Evolutionary conservation across 306 rosid species (phyloP).

Genomic region (Glycine tomentella): DNA sequence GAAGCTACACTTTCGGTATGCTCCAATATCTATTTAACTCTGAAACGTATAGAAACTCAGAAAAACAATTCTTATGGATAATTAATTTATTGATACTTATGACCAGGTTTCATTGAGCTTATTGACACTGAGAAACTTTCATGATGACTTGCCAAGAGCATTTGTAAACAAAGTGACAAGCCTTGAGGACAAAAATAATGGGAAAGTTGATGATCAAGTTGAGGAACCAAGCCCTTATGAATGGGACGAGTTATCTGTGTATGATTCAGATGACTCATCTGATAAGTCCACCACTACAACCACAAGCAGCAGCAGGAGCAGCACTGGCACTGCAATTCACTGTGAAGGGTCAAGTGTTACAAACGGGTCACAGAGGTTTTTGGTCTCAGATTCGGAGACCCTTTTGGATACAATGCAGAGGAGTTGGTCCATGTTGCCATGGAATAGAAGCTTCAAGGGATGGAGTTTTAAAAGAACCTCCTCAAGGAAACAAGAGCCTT

Average conservation of each 20-base stretch:
- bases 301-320: not conserved
- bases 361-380: not conserved
- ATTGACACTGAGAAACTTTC: not conserved
- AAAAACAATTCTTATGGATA: not conserved
- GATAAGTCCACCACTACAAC: not conserved
- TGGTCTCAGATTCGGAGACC: not conserved
- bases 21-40: no score
- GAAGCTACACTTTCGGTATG: conserved; percentile 3
- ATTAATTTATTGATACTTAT: not conserved
- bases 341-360: no score
- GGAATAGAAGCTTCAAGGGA: conserved; percentile 13
- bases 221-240: not conserved
- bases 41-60: no score
- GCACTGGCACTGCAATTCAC: not conserved
- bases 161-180: not conserved
- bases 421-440: conserved; percentile 9
- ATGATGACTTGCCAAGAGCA: not conserved
- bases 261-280: conserved; percentile 5
- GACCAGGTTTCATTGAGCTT: not conserved
- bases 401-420: conserved; percentile 1
- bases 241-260: not conserved
- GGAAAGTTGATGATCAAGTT: not conserved
- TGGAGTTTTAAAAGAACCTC: not conserved
- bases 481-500: conserved; percentile 4
- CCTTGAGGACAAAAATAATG: not conserved